phyloP scores from a whole-genome alignment of 176 grass and related monocot species.

The Elaeis guineensis region DNA sequence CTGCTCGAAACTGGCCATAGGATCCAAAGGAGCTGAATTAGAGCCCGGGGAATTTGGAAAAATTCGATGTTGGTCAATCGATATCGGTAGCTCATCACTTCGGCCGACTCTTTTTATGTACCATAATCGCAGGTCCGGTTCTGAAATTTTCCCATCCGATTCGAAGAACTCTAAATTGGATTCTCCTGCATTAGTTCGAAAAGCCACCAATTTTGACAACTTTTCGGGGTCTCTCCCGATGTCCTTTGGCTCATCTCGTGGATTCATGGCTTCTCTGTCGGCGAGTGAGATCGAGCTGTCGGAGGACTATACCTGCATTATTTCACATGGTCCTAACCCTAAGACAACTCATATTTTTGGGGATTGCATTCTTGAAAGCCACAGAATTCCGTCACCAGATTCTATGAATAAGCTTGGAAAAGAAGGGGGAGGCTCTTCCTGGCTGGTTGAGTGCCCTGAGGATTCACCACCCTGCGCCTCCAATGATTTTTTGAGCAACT shows the following conservation, averaged over 20 bases:
- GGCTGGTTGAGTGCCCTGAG: conserved; percentile 26
- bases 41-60: conserved; percentile 47
- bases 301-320: conserved; percentile 97
- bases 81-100: conserved; percentile 16
- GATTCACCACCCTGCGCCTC: conserved; percentile 7
- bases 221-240: conserved; percentile 56
- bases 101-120: background rate
- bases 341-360: conserved; percentile 95
- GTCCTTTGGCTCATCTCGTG: conserved; percentile 23
- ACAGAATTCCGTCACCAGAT: conserved; percentile 26
- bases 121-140: conserved; percentile 53
- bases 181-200: background rate
- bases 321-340: conserved; percentile 74
- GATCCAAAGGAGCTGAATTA: conserved; percentile 12
- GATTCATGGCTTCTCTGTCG: conserved; percentile 37
- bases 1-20: conserved; percentile 9
- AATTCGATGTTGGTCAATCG: conserved; percentile 42
- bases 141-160: conserved; percentile 22
- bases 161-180: conserved; percentile 12
- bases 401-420: conserved; percentile 11
- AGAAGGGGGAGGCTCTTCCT: conserved; percentile 1
- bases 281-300: conserved; percentile 91
- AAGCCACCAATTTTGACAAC: conserved; percentile 30
- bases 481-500: conserved; percentile 57
- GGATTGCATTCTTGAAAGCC: conserved; percentile 72